These are phyloP conservation scores for Saksenaea oblongispora DNA, from an alignment of 371 early-diverging fungal genomes.

Conservation along the genomic window DNA sequence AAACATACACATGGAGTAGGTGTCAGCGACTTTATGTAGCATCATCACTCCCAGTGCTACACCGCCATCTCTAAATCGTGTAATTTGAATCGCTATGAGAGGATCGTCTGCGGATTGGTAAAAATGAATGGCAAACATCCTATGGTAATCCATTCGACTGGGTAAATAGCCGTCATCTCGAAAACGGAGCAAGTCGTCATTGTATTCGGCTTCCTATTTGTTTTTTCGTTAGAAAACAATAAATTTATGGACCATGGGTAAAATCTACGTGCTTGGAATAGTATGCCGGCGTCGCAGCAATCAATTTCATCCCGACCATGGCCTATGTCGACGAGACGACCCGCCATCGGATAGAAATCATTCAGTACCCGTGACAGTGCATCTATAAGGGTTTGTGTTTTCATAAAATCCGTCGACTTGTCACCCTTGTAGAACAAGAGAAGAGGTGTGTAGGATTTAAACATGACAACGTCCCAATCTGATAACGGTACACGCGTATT, in stretches of 20 bases:
- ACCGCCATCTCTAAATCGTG: constrained; percentile 39
- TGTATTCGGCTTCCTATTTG: constrained; percentile 34
- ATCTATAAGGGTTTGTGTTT: constrained; percentile 14
- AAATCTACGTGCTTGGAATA: constrained; percentile 28
- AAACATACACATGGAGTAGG: constrained; percentile 33
- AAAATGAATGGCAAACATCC: constrained; percentile 45
- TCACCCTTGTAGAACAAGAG: constrained; percentile 33
- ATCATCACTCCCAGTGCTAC: constrained; percentile 43
- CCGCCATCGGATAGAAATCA: constrained; percentile 41
- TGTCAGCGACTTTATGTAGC: constrained; percentile 41
- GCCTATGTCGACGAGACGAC: constrained; percentile 37
- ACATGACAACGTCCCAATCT: constrained; percentile 51
- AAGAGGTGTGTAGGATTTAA: constrained; percentile 40
- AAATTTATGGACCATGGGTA: not conserved
- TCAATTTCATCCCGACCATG: constrained; percentile 39
- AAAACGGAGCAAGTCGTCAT: constrained; percentile 20
- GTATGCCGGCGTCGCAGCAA: constrained; percentile 34
- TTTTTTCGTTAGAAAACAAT: not conserved
- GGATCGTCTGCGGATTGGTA: constrained; percentile 35
- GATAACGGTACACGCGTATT: constrained; percentile 25
- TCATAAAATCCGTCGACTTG: constrained; percentile 33
- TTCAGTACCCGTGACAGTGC: constrained; percentile 22
- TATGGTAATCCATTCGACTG: constrained; percentile 40
- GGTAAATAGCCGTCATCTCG: constrained; percentile 33
- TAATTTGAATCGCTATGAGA: constrained; percentile 32